Evolutionary conservation across 306 rosid species (phyloP).

Genomic region (Parietaria judaica): DNA sequence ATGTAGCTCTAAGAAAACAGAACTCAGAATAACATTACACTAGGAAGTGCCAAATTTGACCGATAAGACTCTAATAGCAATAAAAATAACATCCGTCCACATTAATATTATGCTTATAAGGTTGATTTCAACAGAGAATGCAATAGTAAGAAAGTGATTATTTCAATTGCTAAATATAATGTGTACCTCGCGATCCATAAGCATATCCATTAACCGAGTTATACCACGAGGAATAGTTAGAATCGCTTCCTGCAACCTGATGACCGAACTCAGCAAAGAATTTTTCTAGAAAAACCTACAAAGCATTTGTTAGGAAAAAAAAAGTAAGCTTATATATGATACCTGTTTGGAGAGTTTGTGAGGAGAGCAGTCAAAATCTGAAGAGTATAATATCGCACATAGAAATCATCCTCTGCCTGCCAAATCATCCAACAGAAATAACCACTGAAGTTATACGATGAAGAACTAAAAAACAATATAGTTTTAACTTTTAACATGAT

Average conservation of each 20-base stretch:
- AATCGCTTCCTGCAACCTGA: conserved; percentile 94
- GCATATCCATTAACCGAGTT: conserved; percentile 95
- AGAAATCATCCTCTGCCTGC: conserved; percentile 94
- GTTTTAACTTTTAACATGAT: background rate
- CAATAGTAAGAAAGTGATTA: conserved; percentile 10
- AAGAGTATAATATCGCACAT: conserved; percentile 85
- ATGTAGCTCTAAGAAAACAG: too few species aligned
- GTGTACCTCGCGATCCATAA: conserved; percentile 93
- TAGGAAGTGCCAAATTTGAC: too few species aligned
- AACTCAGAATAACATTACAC: too few species aligned
- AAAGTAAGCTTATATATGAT: conserved; percentile 20
- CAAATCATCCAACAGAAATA: conserved; percentile 21
- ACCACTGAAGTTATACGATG: conserved; percentile 9
- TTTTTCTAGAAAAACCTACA: conserved; percentile 9
- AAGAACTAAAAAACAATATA: background rate
- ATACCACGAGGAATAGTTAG: conserved; percentile 87
- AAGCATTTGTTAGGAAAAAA: background rate
- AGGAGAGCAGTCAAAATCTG: conserved; percentile 89
- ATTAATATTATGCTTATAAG: too few species aligned
- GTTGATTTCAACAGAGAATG: too few species aligned
- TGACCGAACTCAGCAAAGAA: conserved; percentile 33
- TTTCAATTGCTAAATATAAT: conserved; percentile 12
- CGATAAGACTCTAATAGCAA: too few species aligned
- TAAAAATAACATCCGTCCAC: too few species aligned
- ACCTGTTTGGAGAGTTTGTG: conserved; percentile 80